Percentiles rank a stretch among this genome's conserved stretches.
Evolutionary conservation across 1,284 basidiomycete species (phyloP).

Genomic region (Boletus mariae): DNA sequence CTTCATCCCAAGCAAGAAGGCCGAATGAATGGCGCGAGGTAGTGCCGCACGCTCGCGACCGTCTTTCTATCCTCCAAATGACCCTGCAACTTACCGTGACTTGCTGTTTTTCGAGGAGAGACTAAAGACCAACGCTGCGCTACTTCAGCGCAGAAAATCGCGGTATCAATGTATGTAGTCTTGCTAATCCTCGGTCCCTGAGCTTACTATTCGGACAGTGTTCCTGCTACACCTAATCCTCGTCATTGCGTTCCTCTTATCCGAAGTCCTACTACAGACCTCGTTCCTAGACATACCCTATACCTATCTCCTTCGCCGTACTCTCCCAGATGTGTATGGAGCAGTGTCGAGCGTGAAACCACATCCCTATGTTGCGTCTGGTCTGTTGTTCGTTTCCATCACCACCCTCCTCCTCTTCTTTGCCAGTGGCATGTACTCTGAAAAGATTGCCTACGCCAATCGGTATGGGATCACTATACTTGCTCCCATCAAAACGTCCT

Average conservation of each 20-base stretch:
- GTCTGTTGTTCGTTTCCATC: constrained; percentile 77
- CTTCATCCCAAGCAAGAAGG: neutral
- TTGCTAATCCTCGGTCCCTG: constrained; percentile 1
- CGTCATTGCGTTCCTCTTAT: constrained; percentile 68
- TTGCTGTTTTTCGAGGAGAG: constrained; percentile 94
- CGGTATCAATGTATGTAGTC: constrained; percentile 77
- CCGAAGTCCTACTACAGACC: constrained; percentile 69
- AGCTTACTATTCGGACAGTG: constrained; percentile 43
- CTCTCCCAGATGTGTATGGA: constrained; percentile 50
- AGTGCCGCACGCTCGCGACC: constrained; percentile 32
- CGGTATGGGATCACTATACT: constrained; percentile 54
- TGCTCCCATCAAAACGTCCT: constrained; percentile 11
- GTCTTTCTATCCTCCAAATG: constrained; percentile 38
- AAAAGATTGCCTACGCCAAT: constrained; percentile 96
- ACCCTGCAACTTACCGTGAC: constrained; percentile 77
- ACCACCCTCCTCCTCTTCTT: constrained; percentile 95
- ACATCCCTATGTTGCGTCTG: constrained; percentile 71
- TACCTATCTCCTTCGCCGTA: constrained; percentile 45
- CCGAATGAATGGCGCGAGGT: constrained; percentile 32
- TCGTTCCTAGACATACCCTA: constrained; percentile 66
- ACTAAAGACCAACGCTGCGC: constrained; percentile 88
- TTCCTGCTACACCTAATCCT: constrained; percentile 71
- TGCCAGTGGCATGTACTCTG: constrained; percentile 92
- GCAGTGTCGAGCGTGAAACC: constrained; percentile 44
- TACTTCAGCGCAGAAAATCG: constrained; percentile 75